phyloP scores from a whole-genome alignment of 2,329 filamentous ascomycete genomes.

The Paecilomyces dactylethromorphus region DNA sequence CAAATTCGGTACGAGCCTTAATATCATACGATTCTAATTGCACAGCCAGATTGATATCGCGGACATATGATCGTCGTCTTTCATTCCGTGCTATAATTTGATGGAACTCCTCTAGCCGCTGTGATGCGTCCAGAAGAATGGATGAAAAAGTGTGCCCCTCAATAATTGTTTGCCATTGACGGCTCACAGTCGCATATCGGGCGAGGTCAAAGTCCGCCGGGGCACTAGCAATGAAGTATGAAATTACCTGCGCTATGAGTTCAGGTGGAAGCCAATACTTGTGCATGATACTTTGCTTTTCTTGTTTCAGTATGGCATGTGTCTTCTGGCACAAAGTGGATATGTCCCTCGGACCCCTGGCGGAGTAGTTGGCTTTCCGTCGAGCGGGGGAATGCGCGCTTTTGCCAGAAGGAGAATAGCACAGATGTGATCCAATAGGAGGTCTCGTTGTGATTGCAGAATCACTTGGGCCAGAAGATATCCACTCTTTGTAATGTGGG shows the following conservation, averaged over 20 bases:
- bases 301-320: too few species aligned
- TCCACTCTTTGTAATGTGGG: too few species aligned
- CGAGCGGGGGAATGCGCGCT: too few species aligned
- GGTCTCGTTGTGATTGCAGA: too few species aligned
- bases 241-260: background rate
- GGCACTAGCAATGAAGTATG: background rate
- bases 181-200: background rate
- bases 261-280: background rate
- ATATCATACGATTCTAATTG: background rate
- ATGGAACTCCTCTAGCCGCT: background rate
- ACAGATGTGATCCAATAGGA: too few species aligned
- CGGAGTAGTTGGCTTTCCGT: too few species aligned
- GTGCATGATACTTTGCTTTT: too few species aligned
- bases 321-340: too few species aligned
- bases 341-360: too few species aligned
- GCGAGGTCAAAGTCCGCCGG: background rate
- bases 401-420: too few species aligned
- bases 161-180: background rate
- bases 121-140: background rate
- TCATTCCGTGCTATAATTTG: background rate
- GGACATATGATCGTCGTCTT: background rate
- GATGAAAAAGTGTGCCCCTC: slow-evolving; percentile 1
- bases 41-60: background rate
- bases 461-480: too few species aligned
- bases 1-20: background rate